phyloP scores from a whole-genome alignment of 306 rosid genomes.

The Mimosa pudica region DNA sequence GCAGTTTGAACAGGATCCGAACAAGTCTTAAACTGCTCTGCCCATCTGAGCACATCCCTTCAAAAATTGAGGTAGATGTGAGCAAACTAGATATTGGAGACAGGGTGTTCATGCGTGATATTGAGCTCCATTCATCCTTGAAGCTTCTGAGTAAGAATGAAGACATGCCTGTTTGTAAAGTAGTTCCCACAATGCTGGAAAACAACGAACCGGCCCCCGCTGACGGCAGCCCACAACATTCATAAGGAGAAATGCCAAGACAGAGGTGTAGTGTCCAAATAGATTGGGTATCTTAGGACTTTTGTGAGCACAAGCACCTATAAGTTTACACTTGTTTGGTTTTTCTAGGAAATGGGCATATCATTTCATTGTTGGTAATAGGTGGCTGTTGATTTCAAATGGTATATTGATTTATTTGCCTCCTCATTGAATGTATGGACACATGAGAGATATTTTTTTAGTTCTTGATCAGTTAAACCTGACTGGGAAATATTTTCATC shows the following conservation, averaged over 20 bases:
- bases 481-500: not conserved
- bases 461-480: constrained; percentile 10
- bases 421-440: constrained; percentile 15
- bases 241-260: constrained; percentile 18
- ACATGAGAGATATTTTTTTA: not conserved
- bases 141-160: constrained; percentile 87
- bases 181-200: constrained; percentile 54
- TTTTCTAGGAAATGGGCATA: constrained; percentile 5
- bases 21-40: constrained; percentile 63
- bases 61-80: constrained; percentile 82
- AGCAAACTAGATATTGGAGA: constrained; percentile 85
- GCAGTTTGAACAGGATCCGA: constrained; percentile 69
- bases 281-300: constrained; percentile 37
- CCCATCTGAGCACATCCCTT: constrained; percentile 84
- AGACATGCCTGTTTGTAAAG: constrained; percentile 76
- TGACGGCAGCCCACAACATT: constrained; percentile 20
- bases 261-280: constrained; percentile 39
- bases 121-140: constrained; percentile 74
- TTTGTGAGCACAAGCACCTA: constrained; percentile 27
- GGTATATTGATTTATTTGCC: constrained; percentile 30
- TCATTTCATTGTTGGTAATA: not conserved
- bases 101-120: constrained; percentile 62
- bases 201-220: constrained; percentile 44
- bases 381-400: constrained; percentile 35
- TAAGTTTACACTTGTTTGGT: constrained; percentile 23